Evolutionary conservation across 352 stramenopile genomes (phyloP), one percentile per base, ranked within the genome.

Genomic region (Blastocystis sp.): DNA sequence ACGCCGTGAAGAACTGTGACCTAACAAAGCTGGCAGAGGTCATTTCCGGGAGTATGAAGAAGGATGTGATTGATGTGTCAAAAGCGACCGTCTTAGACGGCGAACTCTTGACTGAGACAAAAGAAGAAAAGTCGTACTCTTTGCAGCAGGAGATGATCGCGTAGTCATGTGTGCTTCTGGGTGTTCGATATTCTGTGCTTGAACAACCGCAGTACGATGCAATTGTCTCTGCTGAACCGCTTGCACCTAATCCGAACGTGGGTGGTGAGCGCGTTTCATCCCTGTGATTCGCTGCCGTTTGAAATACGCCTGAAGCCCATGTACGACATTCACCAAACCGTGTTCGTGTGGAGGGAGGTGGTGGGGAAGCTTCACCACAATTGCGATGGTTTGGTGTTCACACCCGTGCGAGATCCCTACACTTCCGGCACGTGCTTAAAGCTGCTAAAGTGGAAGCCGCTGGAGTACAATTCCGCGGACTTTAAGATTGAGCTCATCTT

Each of bases 251-350:
- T 88, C n/a, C 64, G 78, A 28, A 62, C 78, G 4, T 88, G 34
- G 21, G 64, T 88, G 4, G 52, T 79, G 9, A 52, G 21, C 21
- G 43, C 78, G 7, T 19, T 88, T 10, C 62, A 88, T 48, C 40
- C 76, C 40, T 17, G 23, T 43, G 21, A 11, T 56, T 2, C 28
- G 19, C 40, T 88, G 9, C 78, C 78, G 0, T 88, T 88, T 41
- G n/a, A 88, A 62, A 88, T 88, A 19, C 64, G 64, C 3, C 21
- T 88, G 9, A 88, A 88, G 60, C 78, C 78, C 34, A 88, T 88
- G 78, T 88, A 88, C 67, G 64, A 88, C 60, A 40, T 88, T 17
- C 61, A 76, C 17, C 67, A 76, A 77, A 88, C 64, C 14, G 40
- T 79, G 38, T 88, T 79, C 56, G 67, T 88, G 19, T 88, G 78